phyloP scores from a whole-genome alignment of 257 asterid genomes.

The Fraxinus americana region DNA sequence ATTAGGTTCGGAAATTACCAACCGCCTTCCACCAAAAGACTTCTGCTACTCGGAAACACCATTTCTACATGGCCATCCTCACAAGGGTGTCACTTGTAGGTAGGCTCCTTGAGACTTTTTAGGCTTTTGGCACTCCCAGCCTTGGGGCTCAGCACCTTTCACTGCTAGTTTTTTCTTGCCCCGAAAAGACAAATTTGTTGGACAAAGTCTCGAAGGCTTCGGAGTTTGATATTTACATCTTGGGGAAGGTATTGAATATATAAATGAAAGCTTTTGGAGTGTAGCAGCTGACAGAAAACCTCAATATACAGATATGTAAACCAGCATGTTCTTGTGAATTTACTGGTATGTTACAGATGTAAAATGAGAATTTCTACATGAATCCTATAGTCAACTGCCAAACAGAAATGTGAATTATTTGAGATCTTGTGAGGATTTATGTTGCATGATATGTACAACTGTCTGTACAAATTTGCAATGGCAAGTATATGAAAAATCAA shows the following conservation, averaged over 20 bases:
- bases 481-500: not conserved
- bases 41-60: conserved; percentile 41
- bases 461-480: not conserved
- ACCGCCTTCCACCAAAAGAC: conserved; percentile 34
- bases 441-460: not conserved
- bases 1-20: conserved; percentile 48
- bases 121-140: not conserved
- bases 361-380: conserved; percentile 8
- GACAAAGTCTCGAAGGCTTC: conserved; percentile 1
- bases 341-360: conserved; percentile 12
- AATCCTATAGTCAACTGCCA: not conserved
- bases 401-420: conserved; percentile 1
- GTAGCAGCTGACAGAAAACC: conserved; percentile 14
- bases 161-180: not conserved
- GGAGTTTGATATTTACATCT: not conserved
- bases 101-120: conserved; percentile 29
- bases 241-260: conserved; percentile 12
- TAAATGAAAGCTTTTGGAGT: not conserved
- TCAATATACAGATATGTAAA: conserved; percentile 22
- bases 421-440: not conserved
- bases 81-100: conserved; percentile 52
- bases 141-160: not conserved
- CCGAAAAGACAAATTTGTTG: conserved; percentile 2
- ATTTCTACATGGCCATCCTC: conserved; percentile 50
- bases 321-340: not conserved